These are phyloP conservation scores for Boletales sp. DNA, from an alignment of 768 basidiomycete species.

Conservation along the genomic window DNA sequence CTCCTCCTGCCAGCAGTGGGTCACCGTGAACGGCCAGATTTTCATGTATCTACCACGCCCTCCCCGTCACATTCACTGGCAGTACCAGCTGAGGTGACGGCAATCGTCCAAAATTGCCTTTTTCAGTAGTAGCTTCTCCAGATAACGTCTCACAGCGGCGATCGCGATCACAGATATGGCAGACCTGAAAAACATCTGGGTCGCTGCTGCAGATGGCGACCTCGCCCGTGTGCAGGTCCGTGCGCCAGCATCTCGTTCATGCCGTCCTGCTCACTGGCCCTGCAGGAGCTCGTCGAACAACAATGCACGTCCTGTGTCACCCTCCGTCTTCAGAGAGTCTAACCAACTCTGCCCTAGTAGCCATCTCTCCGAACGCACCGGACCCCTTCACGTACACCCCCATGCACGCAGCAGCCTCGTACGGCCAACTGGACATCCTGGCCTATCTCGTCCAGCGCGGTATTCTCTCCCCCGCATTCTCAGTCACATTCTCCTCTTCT, in stretches of 20 bases:
- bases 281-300: constrained; percentile 57
- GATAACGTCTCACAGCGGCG: constrained; percentile 10
- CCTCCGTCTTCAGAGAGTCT: too few species aligned
- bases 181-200: constrained; percentile 73
- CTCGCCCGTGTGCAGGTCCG: constrained; percentile 68
- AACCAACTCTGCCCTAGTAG: too few species aligned
- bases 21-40: too few species aligned
- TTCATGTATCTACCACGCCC: too few species aligned
- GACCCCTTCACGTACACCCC: constrained; percentile 79
- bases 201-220: constrained; percentile 91
- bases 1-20: too few species aligned
- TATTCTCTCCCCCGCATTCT: constrained; percentile 19
- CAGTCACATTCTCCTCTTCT: not conserved
- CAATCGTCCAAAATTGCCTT: constrained; percentile 21
- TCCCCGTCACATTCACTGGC: too few species aligned
- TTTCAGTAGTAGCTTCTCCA: constrained; percentile 15
- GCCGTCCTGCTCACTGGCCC: not conserved
- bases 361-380: constrained; percentile 65
- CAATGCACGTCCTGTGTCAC: constrained; percentile 42
- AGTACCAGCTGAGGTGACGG: not conserved
- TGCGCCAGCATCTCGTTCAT: not conserved
- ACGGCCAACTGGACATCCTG: constrained; percentile 73
- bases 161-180: constrained; percentile 30
- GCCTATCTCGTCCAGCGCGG: constrained; percentile 76
- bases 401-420: constrained; percentile 95